Base-by-base conservation (phyloP, 768 basidiomycete species). In the Hortiboletus campestris region DNA sequence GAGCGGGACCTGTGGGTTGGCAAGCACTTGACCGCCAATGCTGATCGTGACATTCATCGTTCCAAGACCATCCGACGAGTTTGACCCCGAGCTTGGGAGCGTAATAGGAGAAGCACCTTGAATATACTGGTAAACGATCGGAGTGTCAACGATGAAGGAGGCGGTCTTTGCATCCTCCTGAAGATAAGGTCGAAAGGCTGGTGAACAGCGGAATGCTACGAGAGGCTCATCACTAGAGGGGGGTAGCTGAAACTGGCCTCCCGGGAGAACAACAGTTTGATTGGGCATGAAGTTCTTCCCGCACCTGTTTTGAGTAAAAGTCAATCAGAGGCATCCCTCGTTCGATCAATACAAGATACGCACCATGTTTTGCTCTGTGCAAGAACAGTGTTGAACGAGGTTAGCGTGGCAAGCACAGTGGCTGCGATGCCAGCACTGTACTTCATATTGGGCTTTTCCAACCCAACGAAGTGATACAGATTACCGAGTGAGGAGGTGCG, bases 231-330 rank as follows among this genome's bases (percentile, higher is more conserved):
- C 20, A 4, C 76, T 78, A 3, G 59, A 51, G 0, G 63, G 60
- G 1, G 77, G 76, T 1, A 72, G 48, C 10, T 70, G 68, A 53
- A 82, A 82, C 47, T 75, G 70, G 3, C 80, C 79, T 1, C 77
- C 79, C 0, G 81, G 79, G 1, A 74, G 74, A 16, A 77, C 72
- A 6, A 77, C 67, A 1, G 75, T 70, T 51, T 77, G 66, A 28
- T 71, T 70, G 7, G 69, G 34, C 71, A 75, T 76, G 61, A 68
- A 82, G 58, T 80, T 75, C 64, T 82, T 81, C 38, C 78, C 79
- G 46, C 80, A 82, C 79, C 82, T 81, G 28, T 42, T 20, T 0
- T n/a, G 19, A 8, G 2, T 14, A 3, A 1, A 22, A 6, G n/a
- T 51, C 20, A 45, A 19, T 6, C 11, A 20, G 4, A 31, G 48